Conservation (phyloP, 1,139 yeast genomes). For the Wickerhamomyces sp. region DNA sequence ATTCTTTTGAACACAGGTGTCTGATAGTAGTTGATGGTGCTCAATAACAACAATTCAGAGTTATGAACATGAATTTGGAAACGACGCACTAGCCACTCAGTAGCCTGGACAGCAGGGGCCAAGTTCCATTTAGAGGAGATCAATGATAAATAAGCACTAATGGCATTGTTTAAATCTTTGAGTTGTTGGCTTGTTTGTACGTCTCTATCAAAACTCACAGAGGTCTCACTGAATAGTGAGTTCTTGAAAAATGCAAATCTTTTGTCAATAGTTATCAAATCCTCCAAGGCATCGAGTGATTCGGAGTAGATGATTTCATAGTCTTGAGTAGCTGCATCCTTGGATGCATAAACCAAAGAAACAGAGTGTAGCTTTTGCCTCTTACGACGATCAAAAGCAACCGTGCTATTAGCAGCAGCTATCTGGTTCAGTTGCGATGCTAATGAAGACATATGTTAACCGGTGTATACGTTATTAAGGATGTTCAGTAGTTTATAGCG, state of each 20-base stretch:
- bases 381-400: conserved; percentile 81
- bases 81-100: conserved; percentile 94
- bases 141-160: conserved; percentile 68
- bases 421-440: conserved; percentile 79
- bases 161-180: conserved; percentile 66
- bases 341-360: conserved; percentile 81
- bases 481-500: not conserved
- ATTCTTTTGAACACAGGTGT: conserved; percentile 70
- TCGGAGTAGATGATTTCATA: conserved; percentile 73
- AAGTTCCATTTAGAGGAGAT: conserved; percentile 63
- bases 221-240: conserved; percentile 77
- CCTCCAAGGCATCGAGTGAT: conserved; percentile 73
- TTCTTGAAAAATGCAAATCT: conserved; percentile 65
- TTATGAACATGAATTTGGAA: conserved; percentile 83
- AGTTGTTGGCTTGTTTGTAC: conserved; percentile 76
- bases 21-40: conserved; percentile 74
- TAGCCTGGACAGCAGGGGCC: conserved; percentile 73
- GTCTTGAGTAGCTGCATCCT: conserved; percentile 90
- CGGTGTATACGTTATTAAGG: not conserved
- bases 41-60: conserved; percentile 63
- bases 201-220: conserved; percentile 73
- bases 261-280: conserved; percentile 65
- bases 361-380: conserved; percentile 85
- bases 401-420: conserved; percentile 60
- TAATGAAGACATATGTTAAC: conserved; percentile 32